Evolutionary conservation across 345 rosid species (phyloP), one percentile per base, ranked within the genome.

Genomic region (Fremontodendron californicum): DNA sequence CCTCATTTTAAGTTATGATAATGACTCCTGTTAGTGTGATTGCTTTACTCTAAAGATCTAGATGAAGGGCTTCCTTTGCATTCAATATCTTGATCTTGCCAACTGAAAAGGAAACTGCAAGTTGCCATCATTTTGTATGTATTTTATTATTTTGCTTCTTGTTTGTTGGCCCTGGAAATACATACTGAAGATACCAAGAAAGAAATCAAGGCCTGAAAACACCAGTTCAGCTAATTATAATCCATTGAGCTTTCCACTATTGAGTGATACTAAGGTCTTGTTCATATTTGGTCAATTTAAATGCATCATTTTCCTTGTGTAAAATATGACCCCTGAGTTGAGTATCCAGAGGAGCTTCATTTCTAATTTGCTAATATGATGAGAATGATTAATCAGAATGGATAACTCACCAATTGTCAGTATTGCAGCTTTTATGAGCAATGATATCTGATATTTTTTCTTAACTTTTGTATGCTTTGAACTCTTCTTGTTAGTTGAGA

Each of bases 351-450:
- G 52, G 54, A 49, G 13, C 21, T 49, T 71, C 63, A 12, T 72
- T 73, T 73, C 39, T 55, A 73, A 37, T 54, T 37, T 55, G 64
- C 64, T 23, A 54, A 54, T 55, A 55, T 55, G 55, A 15, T 69
- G 55, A 45, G 55, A 66, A 43, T 12, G 19, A 66, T 18, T 35
- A 18, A 65, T 19, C 0, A 39, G 29, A 37, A 65, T 48, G 57
- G 15, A 65, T 40, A 19, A 39, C 49, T n/a, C 18, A 9, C 18
- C 48, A 9, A 65, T 19, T 65, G 48, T 5, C 12, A 71, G 9
- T 16, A 8, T 71, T 33, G 61, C 29, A 51, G 27, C 61, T 37
- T 71, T 51, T 9, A 31, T 31, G 18, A 57, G 11, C 19, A 37
- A 68, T 68, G 51, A 40, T 66, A 21, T 75, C 18, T 45, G 27